These are phyloP conservation scores for Globisporangium spinosum DNA, from an alignment of 352 stramenopile species.

Conservation along the genomic window DNA sequence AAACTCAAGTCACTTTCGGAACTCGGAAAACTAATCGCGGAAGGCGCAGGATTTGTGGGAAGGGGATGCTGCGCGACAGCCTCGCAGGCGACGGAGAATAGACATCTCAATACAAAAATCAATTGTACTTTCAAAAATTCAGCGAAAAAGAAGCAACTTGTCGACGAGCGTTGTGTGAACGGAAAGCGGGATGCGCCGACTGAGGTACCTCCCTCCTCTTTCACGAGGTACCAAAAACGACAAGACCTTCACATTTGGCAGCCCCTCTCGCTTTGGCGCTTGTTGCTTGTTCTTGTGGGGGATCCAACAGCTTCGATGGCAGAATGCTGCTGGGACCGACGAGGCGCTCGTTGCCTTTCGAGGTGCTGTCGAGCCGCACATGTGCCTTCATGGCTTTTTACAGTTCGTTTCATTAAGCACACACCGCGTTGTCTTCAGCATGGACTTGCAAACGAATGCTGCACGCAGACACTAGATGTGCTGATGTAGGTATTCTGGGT, in stretches of 20 bases:
- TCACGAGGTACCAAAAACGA: too few relatives aligned
- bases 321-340: not conserved
- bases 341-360: not conserved
- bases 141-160: not conserved
- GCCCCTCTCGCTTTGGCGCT: not conserved
- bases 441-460: not conserved
- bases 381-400: too few relatives aligned
- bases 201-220: not conserved
- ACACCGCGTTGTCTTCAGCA: not conserved
- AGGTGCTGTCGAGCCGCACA: too few relatives aligned
- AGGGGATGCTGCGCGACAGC: too few relatives aligned
- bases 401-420: not conserved
- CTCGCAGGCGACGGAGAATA: too few relatives aligned
- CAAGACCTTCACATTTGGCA: not conserved
- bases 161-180: not conserved
- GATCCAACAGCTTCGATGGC: too few relatives aligned
- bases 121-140: not conserved
- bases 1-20: too few relatives aligned
- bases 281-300: not conserved
- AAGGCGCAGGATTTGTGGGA: too few relatives aligned
- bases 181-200: not conserved
- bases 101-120: not conserved
- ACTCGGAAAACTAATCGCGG: too few relatives aligned
- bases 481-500: not conserved
- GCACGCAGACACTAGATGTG: not conserved